Conservation (phyloP, 1,284 basidiomycete genomes). For the Vanrija pseudolonga region DNA sequence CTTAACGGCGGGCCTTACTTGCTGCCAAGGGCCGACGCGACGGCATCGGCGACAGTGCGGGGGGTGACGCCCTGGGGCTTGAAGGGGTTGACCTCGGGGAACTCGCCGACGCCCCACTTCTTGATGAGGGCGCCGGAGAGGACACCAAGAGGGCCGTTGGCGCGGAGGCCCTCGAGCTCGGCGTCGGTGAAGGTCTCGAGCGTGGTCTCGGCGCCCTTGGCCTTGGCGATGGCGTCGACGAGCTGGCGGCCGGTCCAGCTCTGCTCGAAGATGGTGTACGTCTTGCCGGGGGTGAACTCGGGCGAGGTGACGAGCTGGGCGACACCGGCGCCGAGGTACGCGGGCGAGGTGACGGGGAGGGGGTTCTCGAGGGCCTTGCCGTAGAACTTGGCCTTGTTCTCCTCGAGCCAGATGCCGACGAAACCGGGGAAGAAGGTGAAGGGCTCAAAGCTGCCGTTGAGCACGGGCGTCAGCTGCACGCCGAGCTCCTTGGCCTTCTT, state of each 20-base stretch:
- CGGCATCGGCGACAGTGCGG: not conserved
- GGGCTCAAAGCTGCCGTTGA: conserved; percentile 12
- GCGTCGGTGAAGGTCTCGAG: conserved; percentile 2
- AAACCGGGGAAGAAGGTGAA: not conserved
- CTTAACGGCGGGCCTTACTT: not conserved
- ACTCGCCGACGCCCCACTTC: conserved; percentile 73
- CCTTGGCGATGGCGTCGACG: not conserved
- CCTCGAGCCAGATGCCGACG: conserved; percentile 8
- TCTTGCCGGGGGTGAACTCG: not conserved
- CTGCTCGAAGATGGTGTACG: conserved; percentile 5
- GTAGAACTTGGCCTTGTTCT: conserved; percentile 10
- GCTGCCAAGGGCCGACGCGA: not conserved
- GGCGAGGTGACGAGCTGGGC: conserved; percentile 3
- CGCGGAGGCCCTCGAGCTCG: conserved; percentile 9
- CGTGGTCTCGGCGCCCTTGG: not conserved
- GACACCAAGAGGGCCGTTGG: conserved; percentile 52
- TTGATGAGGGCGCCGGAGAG: conserved; percentile 68
- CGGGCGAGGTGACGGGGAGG: not conserved
- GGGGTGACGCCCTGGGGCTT: not conserved
- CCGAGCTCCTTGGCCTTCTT: not conserved
- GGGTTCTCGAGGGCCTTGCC: conserved; percentile 1
- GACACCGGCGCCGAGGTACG: conserved; percentile 5
- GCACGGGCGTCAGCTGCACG: conserved; percentile 5
- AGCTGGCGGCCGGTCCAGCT: conserved; percentile 4
- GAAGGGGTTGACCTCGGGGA: conserved; percentile 78